Evolutionary conservation across 306 rosid species (phyloP), one percentile per base, ranked within the genome.

Genomic region (Herpetospermum pedunculosum): DNA sequence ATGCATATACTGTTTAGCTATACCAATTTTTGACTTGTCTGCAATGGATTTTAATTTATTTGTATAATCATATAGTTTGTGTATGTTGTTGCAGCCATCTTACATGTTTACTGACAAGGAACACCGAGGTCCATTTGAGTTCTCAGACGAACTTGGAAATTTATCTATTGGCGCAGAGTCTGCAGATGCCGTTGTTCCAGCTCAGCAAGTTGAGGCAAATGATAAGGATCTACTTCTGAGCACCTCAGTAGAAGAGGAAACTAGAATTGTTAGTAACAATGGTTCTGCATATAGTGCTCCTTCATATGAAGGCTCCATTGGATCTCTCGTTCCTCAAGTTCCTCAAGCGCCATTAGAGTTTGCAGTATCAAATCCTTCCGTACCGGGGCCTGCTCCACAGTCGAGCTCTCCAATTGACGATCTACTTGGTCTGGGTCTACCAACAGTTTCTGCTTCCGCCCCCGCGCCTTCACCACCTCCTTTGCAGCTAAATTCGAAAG

Each of bases 51-150:
- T 1, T 4, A 26, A 40, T 23, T 21, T 23, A 14, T 7, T 7
- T 44, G 65, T 74, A 9, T 30, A 41, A 19, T 73, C 68, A 53
- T 57, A 57, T 54, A 8, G 25, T 46, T 70, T 57, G 41, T 79
- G 60, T 64, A 70, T 48, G 77, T 49, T 57, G 35, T 62, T 86
- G 91, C 99, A 95, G 99, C 99, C 99, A 30, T 95, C 99, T 23
- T 95, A 95, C 84, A 89, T 91, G 99, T 95, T 95, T 83, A 95
- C 96, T 28, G 95, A 89, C 73, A 95, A 87, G 81, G 99, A 95
- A 77, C 99, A 91, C 84, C 85, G 96, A 50, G 97, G 96, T 70
- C 91, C 95, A 71, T 84, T 89, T 32, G 99, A 95, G 81, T 88
- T 95, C 82, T 87, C 97, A 40, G 99, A 95, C 13, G 99, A 91